Conservation (phyloP, 2,329 filamentous ascomycete genomes). For the Chaetothyriales sp. region DNA sequence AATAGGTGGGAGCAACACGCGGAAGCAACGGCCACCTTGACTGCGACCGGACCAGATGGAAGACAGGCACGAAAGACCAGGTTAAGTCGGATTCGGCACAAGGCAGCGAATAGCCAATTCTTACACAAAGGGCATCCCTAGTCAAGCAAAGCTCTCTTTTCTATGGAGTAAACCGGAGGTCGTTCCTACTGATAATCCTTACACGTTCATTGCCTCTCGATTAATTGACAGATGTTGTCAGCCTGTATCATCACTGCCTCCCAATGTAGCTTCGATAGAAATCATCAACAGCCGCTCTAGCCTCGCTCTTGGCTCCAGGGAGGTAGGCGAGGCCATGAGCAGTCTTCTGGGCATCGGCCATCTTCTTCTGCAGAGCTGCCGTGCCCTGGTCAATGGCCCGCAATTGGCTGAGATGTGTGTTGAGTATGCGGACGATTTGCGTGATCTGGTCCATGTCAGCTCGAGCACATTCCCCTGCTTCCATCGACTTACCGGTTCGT, state of each 20-base stretch:
- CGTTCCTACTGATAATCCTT: no score
- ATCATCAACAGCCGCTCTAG: slow-evolving; percentile 61
- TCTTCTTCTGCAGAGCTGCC: slow-evolving; percentile 64
- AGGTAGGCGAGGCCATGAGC: slow-evolving; percentile 25
- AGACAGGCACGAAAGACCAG: neutral
- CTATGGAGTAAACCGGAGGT: no score
- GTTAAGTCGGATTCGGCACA: no score
- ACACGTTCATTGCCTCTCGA: no score
- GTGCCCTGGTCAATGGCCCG: slow-evolving; percentile 88
- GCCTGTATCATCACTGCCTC: neutral
- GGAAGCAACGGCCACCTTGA: neutral
- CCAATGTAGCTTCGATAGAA: slow-evolving; percentile 85
- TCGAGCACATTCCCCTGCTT: neutral
- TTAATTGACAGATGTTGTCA: neutral
- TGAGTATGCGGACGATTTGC: slow-evolving; percentile 89
- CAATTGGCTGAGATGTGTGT: slow-evolving; percentile 77
- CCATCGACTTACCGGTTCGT: slow-evolving; percentile 57
- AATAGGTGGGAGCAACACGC: neutral
- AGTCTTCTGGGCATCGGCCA: slow-evolving; percentile 65
- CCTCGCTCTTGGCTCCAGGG: slow-evolving; percentile 31
- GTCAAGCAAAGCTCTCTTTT: no score
- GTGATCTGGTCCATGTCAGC: slow-evolving; percentile 47
- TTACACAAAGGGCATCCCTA: no score
- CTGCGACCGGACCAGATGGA: neutral
- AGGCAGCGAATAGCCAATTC: no score